Evolutionary conservation across 2,329 filamentous ascomycete genomes (phyloP), one percentile per base, ranked within the genome.

Genomic region (Fusarium brevicatenulatum): DNA sequence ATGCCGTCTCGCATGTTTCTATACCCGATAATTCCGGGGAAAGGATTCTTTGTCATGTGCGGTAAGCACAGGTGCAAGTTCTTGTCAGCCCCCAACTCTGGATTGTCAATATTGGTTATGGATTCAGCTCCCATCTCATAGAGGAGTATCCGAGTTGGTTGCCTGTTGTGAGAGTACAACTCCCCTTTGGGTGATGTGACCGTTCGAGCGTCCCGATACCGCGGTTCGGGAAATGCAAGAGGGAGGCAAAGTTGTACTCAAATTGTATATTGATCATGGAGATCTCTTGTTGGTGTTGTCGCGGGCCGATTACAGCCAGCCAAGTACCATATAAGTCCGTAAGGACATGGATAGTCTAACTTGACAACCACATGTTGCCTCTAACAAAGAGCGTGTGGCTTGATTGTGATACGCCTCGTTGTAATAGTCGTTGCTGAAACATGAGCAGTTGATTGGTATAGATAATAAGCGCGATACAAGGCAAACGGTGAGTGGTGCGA

Each of bases 141-240:
- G 42, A 47, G 30, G 49, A 53, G 46, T 47, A 54, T 54, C 55
- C 56, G 55, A 71, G 56, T 46, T 66, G 54, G 71, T 49, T 67
- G 67, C 67, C 55, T 43, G 55, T 52, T 58, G 46, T 36, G 49
- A 43, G 58, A 28, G 40, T 44, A 49, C 25, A 42, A 34, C 36
- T 63, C 60, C 43, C 30, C 21, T 71, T 73, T 67, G 23, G 70
- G 66, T 47, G 60, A 58, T 65, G 43, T 46, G 47, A 34, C 59
- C 63, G 63, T 67, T 70, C 55, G 32, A 67, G 23, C 52, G 56
- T 59, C 71, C 71, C 71, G 63, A 71, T 65, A 53, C 71, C 68
- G 56, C 57, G 71, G 71, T 42, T 74, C 71, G 63, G 71, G 56
- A 57, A 44, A 55, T 65, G 67, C 71, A 74, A 49, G 56, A 52